A percentile compares a stretch with the other conserved stretches of the same genome.
Evolutionary conservation across 2,329 filamentous ascomycete species (phyloP).

Genomic region (Phyllachora maydis): DNA sequence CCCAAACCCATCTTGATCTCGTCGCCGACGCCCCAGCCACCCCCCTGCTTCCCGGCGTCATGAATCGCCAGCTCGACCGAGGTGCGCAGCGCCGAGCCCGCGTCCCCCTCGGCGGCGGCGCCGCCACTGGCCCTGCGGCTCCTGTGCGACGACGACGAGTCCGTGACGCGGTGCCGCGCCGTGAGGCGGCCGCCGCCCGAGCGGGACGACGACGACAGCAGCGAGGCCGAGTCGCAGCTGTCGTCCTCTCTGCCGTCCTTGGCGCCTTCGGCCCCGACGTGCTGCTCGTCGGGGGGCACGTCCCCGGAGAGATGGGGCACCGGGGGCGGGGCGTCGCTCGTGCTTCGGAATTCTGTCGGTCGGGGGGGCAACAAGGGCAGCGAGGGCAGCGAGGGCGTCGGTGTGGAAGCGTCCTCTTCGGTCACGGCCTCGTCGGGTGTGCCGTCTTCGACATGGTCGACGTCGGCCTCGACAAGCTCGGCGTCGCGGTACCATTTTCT

Average conservation of each 20-base stretch:
- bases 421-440: constrained; percentile 14
- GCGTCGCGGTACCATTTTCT: constrained; percentile 95
- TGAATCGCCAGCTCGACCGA: constrained; percentile 30
- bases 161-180: constrained; percentile 17
- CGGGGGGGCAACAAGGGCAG: constrained; percentile 1
- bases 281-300: constrained; percentile 2
- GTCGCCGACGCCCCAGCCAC: constrained; percentile 62
- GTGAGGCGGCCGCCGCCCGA: constrained; percentile 20
- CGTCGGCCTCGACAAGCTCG: constrained; percentile 74
- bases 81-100: constrained; percentile 16
- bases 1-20: constrained; percentile 71
- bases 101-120: constrained; percentile 19
- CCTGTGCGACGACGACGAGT: constrained; percentile 11
- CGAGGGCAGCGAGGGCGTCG: constrained; percentile 2
- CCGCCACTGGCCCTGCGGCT: constrained; percentile 15
- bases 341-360: too few species aligned
- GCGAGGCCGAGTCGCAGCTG: constrained; percentile 20
- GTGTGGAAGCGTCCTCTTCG: constrained; percentile 9
- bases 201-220: constrained; percentile 25
- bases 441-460: too few species aligned
- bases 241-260: constrained; percentile 5
- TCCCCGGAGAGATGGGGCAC: background rate
- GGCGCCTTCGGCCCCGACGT: constrained; percentile 5
- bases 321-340: background rate
- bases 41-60: constrained; percentile 30